phyloP scores from a whole-genome alignment of 805 yeast genomes.

The Metschnikowia borealis region DNA sequence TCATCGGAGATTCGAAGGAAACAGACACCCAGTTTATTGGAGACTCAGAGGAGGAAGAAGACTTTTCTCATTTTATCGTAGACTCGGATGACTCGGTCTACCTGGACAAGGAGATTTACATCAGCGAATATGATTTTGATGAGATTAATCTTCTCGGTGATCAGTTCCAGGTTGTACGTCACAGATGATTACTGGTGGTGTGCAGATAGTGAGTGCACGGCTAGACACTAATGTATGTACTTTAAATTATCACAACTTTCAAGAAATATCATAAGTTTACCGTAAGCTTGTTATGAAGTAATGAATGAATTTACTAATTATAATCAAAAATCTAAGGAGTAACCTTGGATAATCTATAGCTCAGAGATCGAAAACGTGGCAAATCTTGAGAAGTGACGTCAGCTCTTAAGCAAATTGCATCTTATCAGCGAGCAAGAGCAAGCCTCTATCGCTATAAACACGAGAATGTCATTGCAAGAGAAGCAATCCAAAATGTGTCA shows the following conservation, averaged over 20 bases:
- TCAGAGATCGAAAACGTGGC: too few species aligned
- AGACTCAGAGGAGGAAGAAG: constrained; percentile 9
- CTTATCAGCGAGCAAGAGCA: background rate
- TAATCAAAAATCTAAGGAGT: too few species aligned
- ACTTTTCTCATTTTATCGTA: constrained; percentile 7
- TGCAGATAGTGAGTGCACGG: background rate
- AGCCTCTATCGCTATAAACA: background rate
- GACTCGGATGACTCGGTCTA: background rate
- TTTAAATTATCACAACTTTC: too few species aligned
- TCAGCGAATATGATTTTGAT: background rate
- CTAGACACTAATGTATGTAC: background rate
- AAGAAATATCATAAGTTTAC: too few species aligned
- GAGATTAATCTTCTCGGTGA: background rate
- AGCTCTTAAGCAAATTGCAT: background rate
- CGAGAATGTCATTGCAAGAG: background rate
- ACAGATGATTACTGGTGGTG: background rate
- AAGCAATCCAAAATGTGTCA: background rate
- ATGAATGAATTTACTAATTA: too few species aligned
- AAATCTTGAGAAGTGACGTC: background rate
- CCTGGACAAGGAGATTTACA: constrained; percentile 13
- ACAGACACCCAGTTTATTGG: constrained; percentile 7
- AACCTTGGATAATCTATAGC: too few species aligned
- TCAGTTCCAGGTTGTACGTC: background rate
- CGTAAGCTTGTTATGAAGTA: too few species aligned
- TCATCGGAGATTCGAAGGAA: constrained; percentile 5